Conservation (phyloP, 2,329 filamentous ascomycete genomes). For the Metarhizium rileyi region DNA sequence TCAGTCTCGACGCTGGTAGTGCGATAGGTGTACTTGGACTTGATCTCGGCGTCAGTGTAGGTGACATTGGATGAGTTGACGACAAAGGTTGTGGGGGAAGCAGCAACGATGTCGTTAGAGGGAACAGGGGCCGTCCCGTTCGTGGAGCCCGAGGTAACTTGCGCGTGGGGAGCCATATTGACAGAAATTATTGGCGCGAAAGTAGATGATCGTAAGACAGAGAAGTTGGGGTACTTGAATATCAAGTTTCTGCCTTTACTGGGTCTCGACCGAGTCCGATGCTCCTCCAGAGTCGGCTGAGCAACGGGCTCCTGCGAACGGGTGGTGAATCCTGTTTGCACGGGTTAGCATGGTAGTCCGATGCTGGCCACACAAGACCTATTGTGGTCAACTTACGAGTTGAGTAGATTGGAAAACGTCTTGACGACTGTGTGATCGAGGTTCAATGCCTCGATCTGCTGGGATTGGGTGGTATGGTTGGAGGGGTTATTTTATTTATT, state of each 20-base stretch:
- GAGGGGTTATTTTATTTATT: neutral
- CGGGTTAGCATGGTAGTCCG: constrained; percentile 13
- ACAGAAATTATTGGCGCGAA: constrained; percentile 25
- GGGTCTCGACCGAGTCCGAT: constrained; percentile 55
- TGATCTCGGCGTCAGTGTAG: constrained; percentile 83
- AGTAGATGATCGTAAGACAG: constrained; percentile 8
- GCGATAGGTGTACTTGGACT: constrained; percentile 91
- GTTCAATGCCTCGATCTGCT: constrained; percentile 39
- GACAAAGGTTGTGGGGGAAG: constrained; percentile 59
- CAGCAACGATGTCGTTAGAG: constrained; percentile 34
- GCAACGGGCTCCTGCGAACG: constrained; percentile 93
- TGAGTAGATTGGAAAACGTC: constrained; percentile 97
- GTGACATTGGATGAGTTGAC: constrained; percentile 88
- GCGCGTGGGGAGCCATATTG: constrained; percentile 87
- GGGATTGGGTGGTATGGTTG: constrained; percentile 11
- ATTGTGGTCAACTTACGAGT: constrained; percentile 61
- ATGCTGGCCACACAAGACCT: neutral
- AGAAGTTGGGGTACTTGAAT: constrained; percentile 4
- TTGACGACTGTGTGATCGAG: constrained; percentile 64
- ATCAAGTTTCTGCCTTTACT: constrained; percentile 36
- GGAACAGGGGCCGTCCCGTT: constrained; percentile 55
- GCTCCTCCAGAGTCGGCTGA: constrained; percentile 78
- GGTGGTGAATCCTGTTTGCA: constrained; percentile 68
- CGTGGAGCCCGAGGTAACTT: constrained; percentile 44
- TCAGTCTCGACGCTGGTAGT: constrained; percentile 73